These are phyloP conservation scores for Mycena albidolilacea DNA, from an alignment of 768 basidiomycete genomes.

Conservation along the genomic window DNA sequence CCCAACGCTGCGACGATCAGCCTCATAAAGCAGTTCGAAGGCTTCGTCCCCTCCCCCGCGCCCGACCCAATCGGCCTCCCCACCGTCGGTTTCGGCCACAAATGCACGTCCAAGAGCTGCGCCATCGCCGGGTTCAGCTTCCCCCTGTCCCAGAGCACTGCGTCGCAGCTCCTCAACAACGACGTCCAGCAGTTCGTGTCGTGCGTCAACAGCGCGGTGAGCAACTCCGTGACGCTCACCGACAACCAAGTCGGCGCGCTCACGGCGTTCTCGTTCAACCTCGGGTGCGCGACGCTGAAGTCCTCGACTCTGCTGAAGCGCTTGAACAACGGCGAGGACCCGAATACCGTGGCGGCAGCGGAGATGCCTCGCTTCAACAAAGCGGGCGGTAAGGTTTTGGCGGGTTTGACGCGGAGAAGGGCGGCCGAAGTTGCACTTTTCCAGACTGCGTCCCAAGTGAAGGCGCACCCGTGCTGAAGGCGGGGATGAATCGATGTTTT, in stretches of 20 bases:
- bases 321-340: constrained; percentile 47
- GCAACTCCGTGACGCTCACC: constrained; percentile 43
- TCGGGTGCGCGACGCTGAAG: constrained; percentile 46
- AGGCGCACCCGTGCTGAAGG: constrained; percentile 46
- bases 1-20: constrained; percentile 46
- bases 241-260: constrained; percentile 51
- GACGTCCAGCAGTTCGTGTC: constrained; percentile 43
- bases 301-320: constrained; percentile 47
- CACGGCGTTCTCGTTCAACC: constrained; percentile 47
- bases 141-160: constrained; percentile 46
- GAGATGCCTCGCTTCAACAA: constrained; percentile 49
- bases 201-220: constrained; percentile 47
- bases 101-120: constrained; percentile 44
- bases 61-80: constrained; percentile 51
- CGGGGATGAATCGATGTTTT: background rate
- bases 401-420: constrained; percentile 43
- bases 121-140: constrained; percentile 42
- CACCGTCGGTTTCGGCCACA: constrained; percentile 51
- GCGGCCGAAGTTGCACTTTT: constrained; percentile 49
- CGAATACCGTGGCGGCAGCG: constrained; percentile 47
- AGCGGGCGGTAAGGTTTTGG: constrained; percentile 47
- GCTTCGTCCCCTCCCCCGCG: constrained; percentile 46
- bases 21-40: constrained; percentile 49
- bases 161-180: constrained; percentile 46
- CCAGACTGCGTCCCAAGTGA: constrained; percentile 45